phyloP scores from a whole-genome alignment of 225 moss, liverwort and hornwort species.

The Anthoceros angustus region DNA sequence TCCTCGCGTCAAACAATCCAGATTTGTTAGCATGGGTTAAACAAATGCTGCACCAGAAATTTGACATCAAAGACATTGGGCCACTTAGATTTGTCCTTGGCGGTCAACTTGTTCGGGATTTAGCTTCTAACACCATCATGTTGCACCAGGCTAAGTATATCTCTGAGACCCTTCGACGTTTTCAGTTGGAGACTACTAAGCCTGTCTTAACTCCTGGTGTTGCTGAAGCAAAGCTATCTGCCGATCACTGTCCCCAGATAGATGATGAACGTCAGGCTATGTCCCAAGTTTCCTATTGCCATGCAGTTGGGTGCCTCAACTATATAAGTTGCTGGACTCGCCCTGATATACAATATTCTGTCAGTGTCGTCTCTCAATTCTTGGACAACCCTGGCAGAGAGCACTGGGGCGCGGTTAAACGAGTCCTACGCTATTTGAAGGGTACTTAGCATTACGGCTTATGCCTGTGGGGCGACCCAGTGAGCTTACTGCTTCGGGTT shows the following conservation, averaged over 20 bases:
- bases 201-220: too few species aligned
- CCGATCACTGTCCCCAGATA: not conserved
- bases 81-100: not conserved
- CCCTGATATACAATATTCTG: too few species aligned
- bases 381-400: too few species aligned
- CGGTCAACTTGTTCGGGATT: not conserved
- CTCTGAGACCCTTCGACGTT: too few species aligned
- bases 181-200: not conserved
- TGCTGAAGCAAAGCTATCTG: not conserved
- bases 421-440: too few species aligned
- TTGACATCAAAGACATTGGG: not conserved
- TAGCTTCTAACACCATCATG: not conserved
- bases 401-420: too few species aligned
- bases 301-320: not conserved
- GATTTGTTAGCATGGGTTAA: not conserved
- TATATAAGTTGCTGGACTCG: too few species aligned
- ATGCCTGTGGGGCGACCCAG: not conserved
- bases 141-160: not conserved
- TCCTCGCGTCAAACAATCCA: not conserved
- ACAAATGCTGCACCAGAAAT: too few species aligned
- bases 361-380: too few species aligned
- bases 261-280: too few species aligned
- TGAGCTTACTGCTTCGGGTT: not conserved
- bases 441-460: not conserved
- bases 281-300: not conserved